These are phyloP conservation scores for Trametes pubescens DNA, from an alignment of 1,284 basidiomycete genomes.

Conservation along the genomic window DNA sequence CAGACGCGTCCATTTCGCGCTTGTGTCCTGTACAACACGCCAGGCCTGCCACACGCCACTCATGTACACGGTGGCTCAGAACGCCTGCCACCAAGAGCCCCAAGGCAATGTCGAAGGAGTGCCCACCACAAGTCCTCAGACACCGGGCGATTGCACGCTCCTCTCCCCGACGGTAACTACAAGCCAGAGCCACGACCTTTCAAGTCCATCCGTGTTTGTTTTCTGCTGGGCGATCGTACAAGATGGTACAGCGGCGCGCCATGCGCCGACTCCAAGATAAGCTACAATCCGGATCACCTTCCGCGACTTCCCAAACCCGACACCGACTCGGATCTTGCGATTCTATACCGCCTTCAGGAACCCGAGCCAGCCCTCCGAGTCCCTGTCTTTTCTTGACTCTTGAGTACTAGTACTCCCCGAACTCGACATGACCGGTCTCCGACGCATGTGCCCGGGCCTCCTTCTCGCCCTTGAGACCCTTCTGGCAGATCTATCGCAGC, in stretches of 20 bases:
- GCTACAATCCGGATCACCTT: conserved; percentile 20
- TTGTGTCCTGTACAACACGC: neutral
- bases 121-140: neutral
- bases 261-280: neutral
- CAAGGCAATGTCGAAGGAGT: neutral
- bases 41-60: too few relatives aligned
- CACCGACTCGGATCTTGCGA: neutral
- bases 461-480: conserved; percentile 91
- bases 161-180: too few relatives aligned
- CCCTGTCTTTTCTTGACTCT: neutral
- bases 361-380: too few relatives aligned
- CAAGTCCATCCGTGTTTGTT: neutral
- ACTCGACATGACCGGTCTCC: conserved; percentile 85
- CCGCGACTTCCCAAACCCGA: conserved; percentile 17
- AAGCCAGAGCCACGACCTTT: neutral
- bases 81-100: too few relatives aligned
- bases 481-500: conserved; percentile 65
- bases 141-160: neutral
- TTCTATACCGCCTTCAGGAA: too few relatives aligned
- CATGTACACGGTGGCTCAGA: too few relatives aligned
- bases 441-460: conserved; percentile 88
- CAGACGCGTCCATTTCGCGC: conserved; percentile 28
- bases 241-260: conserved; percentile 13
- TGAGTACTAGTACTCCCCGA: conserved; percentile 80
- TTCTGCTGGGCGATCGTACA: conserved; percentile 18